Percentiles rank a stretch among this genome's conserved stretches.
phyloP scores from a whole-genome alignment of 176 grass and related monocot genomes.

The Poa annua region DNA sequence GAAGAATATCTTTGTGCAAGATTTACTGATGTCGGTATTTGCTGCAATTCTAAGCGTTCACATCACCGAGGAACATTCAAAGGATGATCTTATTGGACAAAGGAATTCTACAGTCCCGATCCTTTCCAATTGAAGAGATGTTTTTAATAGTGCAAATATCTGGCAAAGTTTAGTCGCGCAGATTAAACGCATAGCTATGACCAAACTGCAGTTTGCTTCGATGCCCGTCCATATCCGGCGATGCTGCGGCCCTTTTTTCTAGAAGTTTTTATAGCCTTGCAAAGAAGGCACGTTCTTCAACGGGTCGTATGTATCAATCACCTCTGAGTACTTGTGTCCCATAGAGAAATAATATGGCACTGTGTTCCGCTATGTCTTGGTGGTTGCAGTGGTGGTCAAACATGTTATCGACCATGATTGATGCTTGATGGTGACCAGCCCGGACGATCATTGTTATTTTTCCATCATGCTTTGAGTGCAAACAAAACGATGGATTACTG shows the following conservation, averaged over 20 bases:
- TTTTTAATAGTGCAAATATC: not conserved
- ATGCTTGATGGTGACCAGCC: slow-evolving; percentile 15
- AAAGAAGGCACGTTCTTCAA: not conserved
- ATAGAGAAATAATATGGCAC: not conserved
- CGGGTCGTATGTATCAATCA: not conserved
- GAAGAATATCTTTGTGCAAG: not conserved
- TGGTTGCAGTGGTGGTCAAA: not conserved
- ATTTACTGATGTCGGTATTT: not conserved
- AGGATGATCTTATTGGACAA: not conserved
- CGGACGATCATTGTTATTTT: not conserved
- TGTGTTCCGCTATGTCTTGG: not conserved
- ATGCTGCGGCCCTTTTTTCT: not conserved
- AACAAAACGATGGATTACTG: not conserved
- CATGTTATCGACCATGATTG: not conserved
- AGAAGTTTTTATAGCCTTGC: not conserved
- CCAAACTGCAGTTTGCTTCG: slow-evolving; percentile 30
- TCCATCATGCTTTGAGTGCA: not conserved
- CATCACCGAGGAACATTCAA: not conserved
- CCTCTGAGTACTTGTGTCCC: not conserved
- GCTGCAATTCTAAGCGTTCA: not conserved
- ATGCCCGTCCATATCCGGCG: slow-evolving; percentile 17
- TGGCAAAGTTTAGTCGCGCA: not conserved
- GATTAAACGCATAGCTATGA: slow-evolving; percentile 1
- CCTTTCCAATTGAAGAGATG: not conserved
- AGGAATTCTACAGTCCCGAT: not conserved